These are phyloP conservation scores for Spergularia marina DNA, from an alignment of 148 eudicot genomes.

Conservation along the genomic window DNA sequence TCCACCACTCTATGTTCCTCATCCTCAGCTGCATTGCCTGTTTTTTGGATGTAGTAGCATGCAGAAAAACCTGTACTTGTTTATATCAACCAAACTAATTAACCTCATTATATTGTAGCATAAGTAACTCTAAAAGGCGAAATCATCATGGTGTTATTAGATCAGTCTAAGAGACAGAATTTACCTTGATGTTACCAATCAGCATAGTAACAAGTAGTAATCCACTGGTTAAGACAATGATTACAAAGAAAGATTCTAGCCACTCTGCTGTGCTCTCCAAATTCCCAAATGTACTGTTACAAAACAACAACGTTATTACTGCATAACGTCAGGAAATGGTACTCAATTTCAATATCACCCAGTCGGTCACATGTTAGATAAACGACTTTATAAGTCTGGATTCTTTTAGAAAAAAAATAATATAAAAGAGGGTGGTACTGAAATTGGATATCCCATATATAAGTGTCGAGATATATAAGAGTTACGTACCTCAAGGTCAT, in stretches of 20 bases:
- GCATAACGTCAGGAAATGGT: too few relatives aligned
- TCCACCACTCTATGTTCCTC: slow-evolving; percentile 99
- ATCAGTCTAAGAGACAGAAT: background rate
- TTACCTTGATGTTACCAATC: slow-evolving; percentile 94
- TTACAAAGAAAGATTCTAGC: slow-evolving; percentile 78
- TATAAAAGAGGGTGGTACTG: too few relatives aligned
- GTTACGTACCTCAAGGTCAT: slow-evolving; percentile 88
- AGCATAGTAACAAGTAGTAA: slow-evolving; percentile 91
- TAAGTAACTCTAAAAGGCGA: background rate
- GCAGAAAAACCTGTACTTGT: slow-evolving; percentile 63
- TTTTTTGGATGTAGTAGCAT: slow-evolving; percentile 90
- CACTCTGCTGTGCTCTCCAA: slow-evolving; percentile 93
- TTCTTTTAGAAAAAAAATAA: too few relatives aligned
- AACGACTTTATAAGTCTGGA: too few relatives aligned
- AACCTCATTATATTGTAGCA: background rate
- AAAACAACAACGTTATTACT: background rate
- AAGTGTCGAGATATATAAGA: background rate
- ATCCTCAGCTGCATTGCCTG: slow-evolving; percentile 89
- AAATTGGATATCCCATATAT: background rate
- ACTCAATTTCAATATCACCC: too few relatives aligned
- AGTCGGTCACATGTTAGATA: too few relatives aligned
- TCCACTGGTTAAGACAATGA: slow-evolving; percentile 78
- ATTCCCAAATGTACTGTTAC: slow-evolving; percentile 81
- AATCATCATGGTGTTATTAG: background rate
- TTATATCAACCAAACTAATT: background rate